Percentiles rank a stretch among this genome's conserved stretches.
phyloP scores from a whole-genome alignment of 2,329 filamentous ascomycete species.

The Akanthomyces muscarius region DNA sequence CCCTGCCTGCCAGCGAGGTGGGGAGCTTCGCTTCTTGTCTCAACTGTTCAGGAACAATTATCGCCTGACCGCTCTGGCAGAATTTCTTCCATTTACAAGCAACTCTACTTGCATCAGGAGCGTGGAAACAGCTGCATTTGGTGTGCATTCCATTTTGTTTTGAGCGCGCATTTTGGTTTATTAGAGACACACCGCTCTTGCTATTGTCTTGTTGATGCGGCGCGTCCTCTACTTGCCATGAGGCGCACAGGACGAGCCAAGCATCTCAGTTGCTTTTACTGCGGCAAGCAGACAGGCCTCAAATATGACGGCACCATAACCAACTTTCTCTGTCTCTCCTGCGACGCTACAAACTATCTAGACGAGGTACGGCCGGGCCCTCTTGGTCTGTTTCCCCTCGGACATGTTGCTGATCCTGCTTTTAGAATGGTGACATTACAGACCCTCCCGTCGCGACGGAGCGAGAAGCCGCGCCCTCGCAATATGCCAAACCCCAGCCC shows the following conservation, averaged over 20 bases:
- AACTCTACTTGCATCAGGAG: background rate
- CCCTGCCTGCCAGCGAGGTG: no score
- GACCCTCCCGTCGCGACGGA: constrained; percentile 68
- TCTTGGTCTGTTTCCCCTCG: constrained; percentile 6
- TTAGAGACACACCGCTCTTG: background rate
- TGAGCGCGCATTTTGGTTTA: background rate
- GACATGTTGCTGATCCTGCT: constrained; percentile 10
- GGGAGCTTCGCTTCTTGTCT: background rate
- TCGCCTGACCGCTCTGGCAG: constrained; percentile 18
- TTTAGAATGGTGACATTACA: constrained; percentile 78
- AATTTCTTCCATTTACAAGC: constrained; percentile 16
- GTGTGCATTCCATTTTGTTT: background rate
- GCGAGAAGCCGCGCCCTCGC: constrained; percentile 37
- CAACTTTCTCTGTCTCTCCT: constrained; percentile 70
- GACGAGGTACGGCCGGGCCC: constrained; percentile 62
- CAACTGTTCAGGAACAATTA: background rate
- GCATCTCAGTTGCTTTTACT: constrained; percentile 75
- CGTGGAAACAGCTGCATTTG: background rate
- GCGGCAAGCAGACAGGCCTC: constrained; percentile 62
- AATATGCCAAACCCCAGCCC: constrained; percentile 45
- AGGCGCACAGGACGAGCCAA: constrained; percentile 38
- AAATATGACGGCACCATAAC: constrained; percentile 54
- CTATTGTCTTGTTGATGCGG: background rate
- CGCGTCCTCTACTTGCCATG: constrained; percentile 31
- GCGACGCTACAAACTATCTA: constrained; percentile 83